Evolutionary conservation across 768 basidiomycete genomes (phyloP).

Genomic region (Rhizopogon rudus): DNA sequence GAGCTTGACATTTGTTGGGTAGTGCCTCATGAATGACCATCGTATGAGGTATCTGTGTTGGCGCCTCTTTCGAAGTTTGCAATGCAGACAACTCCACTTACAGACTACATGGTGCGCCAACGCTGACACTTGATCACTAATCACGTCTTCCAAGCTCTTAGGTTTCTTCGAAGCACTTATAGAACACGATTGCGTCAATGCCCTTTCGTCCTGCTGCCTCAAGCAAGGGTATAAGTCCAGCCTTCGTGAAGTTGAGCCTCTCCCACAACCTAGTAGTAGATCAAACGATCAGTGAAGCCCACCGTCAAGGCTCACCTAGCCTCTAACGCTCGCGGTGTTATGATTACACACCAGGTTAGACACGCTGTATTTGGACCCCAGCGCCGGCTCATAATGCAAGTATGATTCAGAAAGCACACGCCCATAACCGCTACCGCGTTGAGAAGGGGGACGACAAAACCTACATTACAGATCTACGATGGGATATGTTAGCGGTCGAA

Average conservation of each 20-base stretch:
- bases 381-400: conserved; percentile 71
- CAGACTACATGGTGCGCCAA: neutral
- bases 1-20: neutral
- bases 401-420: conserved; percentile 70
- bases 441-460: conserved; percentile 69
- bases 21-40: neutral
- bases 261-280: conserved; percentile 72
- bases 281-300: conserved; percentile 1
- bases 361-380: conserved; percentile 76
- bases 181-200: conserved; percentile 83
- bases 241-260: conserved; percentile 69
- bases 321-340: conserved; percentile 61
- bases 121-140: conserved; percentile 1
- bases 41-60: neutral
- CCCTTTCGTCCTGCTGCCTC: conserved; percentile 54
- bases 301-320: conserved; percentile 35
- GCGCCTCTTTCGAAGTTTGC: neutral
- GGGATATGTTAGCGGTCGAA: neutral
- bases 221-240: conserved; percentile 71
- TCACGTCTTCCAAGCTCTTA: neutral
- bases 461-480: conserved; percentile 78
- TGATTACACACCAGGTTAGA: conserved; percentile 92
- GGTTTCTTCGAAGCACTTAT: conserved; percentile 64
- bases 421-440: conserved; percentile 67
- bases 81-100: neutral